Evolutionary conservation across 176 grass and related monocot genomes (phyloP).

Genomic region (Hordeum marinum): DNA sequence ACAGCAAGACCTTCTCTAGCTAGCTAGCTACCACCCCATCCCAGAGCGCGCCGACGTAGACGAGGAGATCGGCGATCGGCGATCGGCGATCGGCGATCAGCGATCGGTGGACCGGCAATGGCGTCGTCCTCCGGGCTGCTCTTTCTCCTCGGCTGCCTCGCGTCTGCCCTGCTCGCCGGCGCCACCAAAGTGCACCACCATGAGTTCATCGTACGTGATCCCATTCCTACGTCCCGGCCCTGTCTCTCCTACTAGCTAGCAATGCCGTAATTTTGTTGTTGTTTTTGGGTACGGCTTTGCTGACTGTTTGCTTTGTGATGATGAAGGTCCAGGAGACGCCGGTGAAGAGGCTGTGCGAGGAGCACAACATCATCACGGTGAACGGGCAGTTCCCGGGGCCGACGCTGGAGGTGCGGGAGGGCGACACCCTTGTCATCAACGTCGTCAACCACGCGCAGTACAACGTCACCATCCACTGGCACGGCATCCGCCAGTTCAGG

Average conservation of each 20-base stretch:
- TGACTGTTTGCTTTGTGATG: not conserved
- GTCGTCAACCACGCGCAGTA: slow-evolving; percentile 62
- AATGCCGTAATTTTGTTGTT: too few relatives aligned
- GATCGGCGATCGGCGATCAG: not conserved
- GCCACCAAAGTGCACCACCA: slow-evolving; percentile 66
- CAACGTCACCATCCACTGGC: slow-evolving; percentile 75
- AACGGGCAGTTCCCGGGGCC: slow-evolving; percentile 82
- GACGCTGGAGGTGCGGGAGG: slow-evolving; percentile 73
- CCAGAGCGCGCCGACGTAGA: not conserved
- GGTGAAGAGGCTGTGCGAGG: slow-evolving; percentile 90
- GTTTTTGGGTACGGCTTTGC: not conserved
- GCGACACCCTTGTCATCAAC: slow-evolving; percentile 68
- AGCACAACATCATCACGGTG: slow-evolving; percentile 69
- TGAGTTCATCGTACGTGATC: slow-evolving; percentile 63
- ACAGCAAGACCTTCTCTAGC: not conserved
- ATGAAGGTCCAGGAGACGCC: slow-evolving; percentile 70
- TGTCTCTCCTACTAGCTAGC: not conserved
- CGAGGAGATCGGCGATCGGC: not conserved
- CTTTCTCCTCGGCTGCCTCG: slow-evolving; percentile 22
- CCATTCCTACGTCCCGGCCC: not conserved
- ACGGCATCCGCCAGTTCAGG: slow-evolving; percentile 63
- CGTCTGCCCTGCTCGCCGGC: not conserved
- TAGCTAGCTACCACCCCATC: not conserved
- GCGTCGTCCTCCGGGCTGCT: slow-evolving; percentile 1
- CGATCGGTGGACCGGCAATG: slow-evolving; percentile 20